phyloP scores from a whole-genome alignment of 805 yeast species.

The Komagataella pseudopastoris region DNA sequence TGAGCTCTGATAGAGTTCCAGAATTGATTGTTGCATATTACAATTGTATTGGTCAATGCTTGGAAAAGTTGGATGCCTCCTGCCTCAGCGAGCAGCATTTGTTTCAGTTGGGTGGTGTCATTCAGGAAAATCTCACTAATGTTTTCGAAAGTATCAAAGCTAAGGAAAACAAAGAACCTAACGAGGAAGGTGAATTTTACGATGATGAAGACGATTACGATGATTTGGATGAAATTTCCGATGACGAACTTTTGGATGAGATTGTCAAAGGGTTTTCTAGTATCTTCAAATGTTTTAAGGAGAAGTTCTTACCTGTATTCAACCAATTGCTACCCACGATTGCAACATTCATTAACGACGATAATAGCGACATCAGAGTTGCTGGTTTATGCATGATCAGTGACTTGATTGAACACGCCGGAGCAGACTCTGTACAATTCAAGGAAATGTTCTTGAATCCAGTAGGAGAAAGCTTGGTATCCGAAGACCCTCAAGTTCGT shows the following conservation, averaged over 20 bases:
- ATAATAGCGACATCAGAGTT: constrained; percentile 51
- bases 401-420: constrained; percentile 72
- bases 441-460: constrained; percentile 51
- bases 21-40: constrained; percentile 74
- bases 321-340: constrained; percentile 51
- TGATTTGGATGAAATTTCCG: constrained; percentile 52
- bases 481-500: constrained; percentile 59
- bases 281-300: constrained; percentile 49
- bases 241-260: constrained; percentile 83
- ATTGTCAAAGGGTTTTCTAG: constrained; percentile 63
- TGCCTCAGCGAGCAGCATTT: constrained; percentile 44
- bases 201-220: not conserved
- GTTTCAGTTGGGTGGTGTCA: constrained; percentile 39
- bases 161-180: constrained; percentile 70
- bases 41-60: constrained; percentile 51
- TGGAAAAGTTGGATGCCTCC: constrained; percentile 54
- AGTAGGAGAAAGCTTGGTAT: constrained; percentile 52
- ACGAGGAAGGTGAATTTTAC: constrained; percentile 56
- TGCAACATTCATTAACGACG: constrained; percentile 47
- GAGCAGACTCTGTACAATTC: constrained; percentile 50
- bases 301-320: constrained; percentile 49
- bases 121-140: constrained; percentile 49
- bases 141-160: constrained; percentile 56
- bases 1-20: constrained; percentile 69
- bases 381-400: constrained; percentile 74